Conservation (phyloP, 2,329 filamentous ascomycete species). For the Nigrospora osmanthi region DNA sequence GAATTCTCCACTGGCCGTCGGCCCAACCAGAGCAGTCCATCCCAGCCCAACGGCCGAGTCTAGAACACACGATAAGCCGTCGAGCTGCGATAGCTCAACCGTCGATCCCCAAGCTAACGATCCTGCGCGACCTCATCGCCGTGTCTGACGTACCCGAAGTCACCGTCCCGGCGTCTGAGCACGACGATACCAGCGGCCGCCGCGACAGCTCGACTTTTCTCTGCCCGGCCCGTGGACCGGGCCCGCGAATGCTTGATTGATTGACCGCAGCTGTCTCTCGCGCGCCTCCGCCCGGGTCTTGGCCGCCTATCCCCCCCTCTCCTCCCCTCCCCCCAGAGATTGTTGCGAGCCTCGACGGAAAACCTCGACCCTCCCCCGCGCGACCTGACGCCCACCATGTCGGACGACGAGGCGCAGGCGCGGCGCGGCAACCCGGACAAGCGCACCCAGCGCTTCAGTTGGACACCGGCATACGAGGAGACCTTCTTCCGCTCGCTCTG, state of each 20-base stretch:
- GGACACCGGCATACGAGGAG: slow-evolving; percentile 49
- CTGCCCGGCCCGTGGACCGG: no score
- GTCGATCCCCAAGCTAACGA: background rate
- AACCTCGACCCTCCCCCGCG: background rate
- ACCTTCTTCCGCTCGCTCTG: slow-evolving; percentile 55
- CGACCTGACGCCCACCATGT: slow-evolving; percentile 12
- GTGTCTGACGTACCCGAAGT: no score
- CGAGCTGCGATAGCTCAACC: background rate
- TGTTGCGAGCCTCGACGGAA: background rate
- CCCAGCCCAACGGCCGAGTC: slow-evolving; percentile 1
- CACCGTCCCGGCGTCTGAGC: no score
- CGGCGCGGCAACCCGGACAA: slow-evolving; percentile 19
- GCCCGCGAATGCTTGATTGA: no score
- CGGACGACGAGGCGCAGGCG: slow-evolving; percentile 18
- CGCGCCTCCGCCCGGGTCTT: background rate
- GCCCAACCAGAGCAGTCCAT: background rate
- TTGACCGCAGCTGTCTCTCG: no score
- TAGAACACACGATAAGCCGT: slow-evolving; percentile 1
- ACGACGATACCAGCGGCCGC: no score
- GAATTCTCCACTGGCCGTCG: no score
- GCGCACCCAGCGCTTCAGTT: slow-evolving; percentile 46
- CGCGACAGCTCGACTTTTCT: no score
- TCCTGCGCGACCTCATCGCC: no score
- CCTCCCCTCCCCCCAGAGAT: background rate
- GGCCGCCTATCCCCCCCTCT: background rate